Conservation (phyloP, 306 rosid species). For the Fagus crenata region DNA sequence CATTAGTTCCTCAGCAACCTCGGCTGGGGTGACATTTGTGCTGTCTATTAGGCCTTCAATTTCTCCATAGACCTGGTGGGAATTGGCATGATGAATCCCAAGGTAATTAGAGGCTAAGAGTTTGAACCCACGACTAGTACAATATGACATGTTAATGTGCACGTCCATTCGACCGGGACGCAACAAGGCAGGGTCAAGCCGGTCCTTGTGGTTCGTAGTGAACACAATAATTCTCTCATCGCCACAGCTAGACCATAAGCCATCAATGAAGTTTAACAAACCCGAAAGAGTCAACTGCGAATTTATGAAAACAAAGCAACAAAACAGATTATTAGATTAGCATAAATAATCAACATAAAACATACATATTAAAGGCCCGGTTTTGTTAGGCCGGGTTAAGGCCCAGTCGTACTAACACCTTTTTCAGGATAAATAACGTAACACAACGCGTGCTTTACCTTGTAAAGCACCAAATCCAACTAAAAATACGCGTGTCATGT, state of each 20-base stretch:
- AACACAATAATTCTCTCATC: slow-evolving; percentile 53
- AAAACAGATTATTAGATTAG: too few relatives aligned
- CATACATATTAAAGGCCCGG: too few relatives aligned
- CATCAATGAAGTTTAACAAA: slow-evolving; percentile 43
- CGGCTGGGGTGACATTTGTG: slow-evolving; percentile 41
- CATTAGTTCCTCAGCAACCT: slow-evolving; percentile 49
- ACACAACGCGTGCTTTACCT: too few relatives aligned
- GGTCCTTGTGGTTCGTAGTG: slow-evolving; percentile 48
- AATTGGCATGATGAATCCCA: not conserved
- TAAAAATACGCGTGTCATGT: too few relatives aligned
- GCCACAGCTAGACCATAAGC: slow-evolving; percentile 49
- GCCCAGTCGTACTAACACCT: too few relatives aligned
- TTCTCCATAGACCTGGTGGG: not conserved
- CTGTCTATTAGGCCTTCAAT: slow-evolving; percentile 27
- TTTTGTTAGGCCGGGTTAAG: too few relatives aligned
- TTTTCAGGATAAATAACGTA: too few relatives aligned
- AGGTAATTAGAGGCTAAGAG: slow-evolving; percentile 42
- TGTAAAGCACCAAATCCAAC: too few relatives aligned
- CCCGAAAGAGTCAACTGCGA: slow-evolving; percentile 33
- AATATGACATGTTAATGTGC: slow-evolving; percentile 51
- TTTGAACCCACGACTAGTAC: slow-evolving; percentile 29
- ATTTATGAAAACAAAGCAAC: too few relatives aligned
- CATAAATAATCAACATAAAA: too few relatives aligned
- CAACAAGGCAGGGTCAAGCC: slow-evolving; percentile 43
- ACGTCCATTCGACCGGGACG: slow-evolving; percentile 51